phyloP scores from a whole-genome alignment of 306 rosid genomes.

The Quillaja saponaria region DNA sequence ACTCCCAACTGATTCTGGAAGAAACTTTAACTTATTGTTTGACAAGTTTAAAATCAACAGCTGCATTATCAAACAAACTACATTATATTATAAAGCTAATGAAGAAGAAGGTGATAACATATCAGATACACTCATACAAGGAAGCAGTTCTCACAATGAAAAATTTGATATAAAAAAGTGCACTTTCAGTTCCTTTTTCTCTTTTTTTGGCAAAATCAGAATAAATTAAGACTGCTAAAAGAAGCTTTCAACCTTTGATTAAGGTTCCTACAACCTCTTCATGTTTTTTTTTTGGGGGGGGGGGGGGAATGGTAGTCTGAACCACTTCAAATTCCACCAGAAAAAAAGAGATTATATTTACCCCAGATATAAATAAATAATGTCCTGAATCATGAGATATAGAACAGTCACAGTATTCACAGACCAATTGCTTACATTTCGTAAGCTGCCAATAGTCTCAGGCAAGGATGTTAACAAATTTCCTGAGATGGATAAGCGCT shows the following conservation, averaged over 20 bases:
- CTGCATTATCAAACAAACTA: conserved; percentile 60
- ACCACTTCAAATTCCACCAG: conserved; percentile 17
- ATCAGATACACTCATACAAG: too few species aligned
- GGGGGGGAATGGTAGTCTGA: too few species aligned
- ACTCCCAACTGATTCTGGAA: conserved; percentile 94
- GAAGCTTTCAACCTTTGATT: too few species aligned
- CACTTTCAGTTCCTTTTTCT: conserved; percentile 6
- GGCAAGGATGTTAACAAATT: conserved; percentile 71
- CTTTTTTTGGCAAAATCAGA: too few species aligned
- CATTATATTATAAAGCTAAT: conserved; percentile 16
- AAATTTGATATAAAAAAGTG: too few species aligned
- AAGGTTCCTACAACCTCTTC: too few species aligned
- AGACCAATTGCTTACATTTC: conserved; percentile 94
- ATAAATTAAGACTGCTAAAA: too few species aligned
- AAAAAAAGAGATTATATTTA: conserved; percentile 11
- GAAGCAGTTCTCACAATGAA: too few species aligned
- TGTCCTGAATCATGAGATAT: conserved; percentile 6
- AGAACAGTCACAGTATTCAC: conserved; percentile 26
- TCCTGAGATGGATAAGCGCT: conserved; percentile 72
- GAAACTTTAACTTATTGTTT: conserved; percentile 72
- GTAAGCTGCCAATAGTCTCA: conserved; percentile 88
- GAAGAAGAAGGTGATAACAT: too few species aligned
- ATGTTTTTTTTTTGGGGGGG: too few species aligned
- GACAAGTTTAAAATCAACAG: conserved; percentile 76
- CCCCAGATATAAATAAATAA: conserved; percentile 26